Base-by-base conservation (phyloP, 805 yeast genomes). In the Candida koratica region DNA sequence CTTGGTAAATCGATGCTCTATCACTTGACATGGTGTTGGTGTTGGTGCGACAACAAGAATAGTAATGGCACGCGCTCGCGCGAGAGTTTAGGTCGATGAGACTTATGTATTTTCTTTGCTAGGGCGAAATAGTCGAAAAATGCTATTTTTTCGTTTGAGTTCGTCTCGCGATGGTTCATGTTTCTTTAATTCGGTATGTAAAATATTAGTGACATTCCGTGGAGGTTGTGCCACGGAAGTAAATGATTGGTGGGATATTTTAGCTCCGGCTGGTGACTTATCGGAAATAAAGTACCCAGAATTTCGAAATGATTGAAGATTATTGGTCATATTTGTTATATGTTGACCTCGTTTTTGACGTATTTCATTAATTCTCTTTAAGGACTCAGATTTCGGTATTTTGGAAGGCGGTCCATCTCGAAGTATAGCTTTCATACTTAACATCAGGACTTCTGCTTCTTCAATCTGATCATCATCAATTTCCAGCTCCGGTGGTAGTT, bases 391-490 rank as follows among this genome's bases (percentile, higher is more conserved):
- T 26, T 55, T 49, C 14, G 28, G 51, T 27, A 44, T 40, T 4
- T 32, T 28, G 15, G 54, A 58, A n/a, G 63, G 60, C 11, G 63
- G 60, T 10, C 59, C 60, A 6, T 51, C 48, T 28, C 42, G 39
- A 28, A 56, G 43, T 9, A 53, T 49, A 27, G 50, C 57, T 24
- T 45, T 44, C 48, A 56, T 52, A 35, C 58, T 53, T n/a, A 55
- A 38, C 31, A 47, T 39, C 50, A 50, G 53, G 2, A 38, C 28
- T 18, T 54, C 57, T 6, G 43, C 31, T 20, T 43, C 46, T 19
- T 24, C 30, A 3, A 17, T 14, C 12, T 24, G 26, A 20, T 20
- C 23, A 7, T 10, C 10, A 8, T 20, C 23, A 20, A 20, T 20
- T 7, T 10, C 10, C 10, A 8, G 23, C 10, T 20, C 9, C 9